Evolutionary conservation across 345 rosid genomes (phyloP), one percentile per base, ranked within the genome.

Genomic region (Toxicodendron radicans): DNA sequence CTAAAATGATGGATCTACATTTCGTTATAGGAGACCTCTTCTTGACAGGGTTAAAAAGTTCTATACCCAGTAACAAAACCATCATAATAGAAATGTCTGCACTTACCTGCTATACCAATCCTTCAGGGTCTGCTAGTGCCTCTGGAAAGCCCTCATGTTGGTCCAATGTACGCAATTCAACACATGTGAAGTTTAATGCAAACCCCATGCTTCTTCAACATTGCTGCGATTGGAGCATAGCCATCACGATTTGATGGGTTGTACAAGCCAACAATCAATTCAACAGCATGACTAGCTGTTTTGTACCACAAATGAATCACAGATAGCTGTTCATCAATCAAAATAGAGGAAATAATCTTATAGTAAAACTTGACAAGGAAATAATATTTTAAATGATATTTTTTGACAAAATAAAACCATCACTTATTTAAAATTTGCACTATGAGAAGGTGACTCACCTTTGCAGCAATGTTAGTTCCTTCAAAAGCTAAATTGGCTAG

Each of bases 161-260:
- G 81, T 87, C 89, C 33, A 82, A 72, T 61, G 78, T 60, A 57
- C 78, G 90, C 45, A 79, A 70, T 73, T 84, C 94, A 35, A 89
- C 79, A 59, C 85, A 85, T 18, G 88, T 79, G 74, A 87, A 87
- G 79, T 84, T 87, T 58, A 94, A 78, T 76, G 82, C 80, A n/a
- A 79, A 88, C 92, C 62, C 84, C 90, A 73, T 90, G 91, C 84
- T 87, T 89, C 84, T 87, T 83, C 7, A 92, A 74, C 83, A 89
- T 87, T 69, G 87, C 74, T 5, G 82, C 87, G 66, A 94, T 79
- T 73, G 89, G 84, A 66, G 90, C 84, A 78, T 91, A 94, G 62
- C 98, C 98, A 87, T 91, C 94, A 51, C 84, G 89, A 78, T 93
- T 91, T 78, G 87, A 81, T 24, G 98, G 85, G 79, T 93, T 93